Base-by-base conservation (phyloP, 345 rosid species). In the Orychophragmus violaceus region DNA sequence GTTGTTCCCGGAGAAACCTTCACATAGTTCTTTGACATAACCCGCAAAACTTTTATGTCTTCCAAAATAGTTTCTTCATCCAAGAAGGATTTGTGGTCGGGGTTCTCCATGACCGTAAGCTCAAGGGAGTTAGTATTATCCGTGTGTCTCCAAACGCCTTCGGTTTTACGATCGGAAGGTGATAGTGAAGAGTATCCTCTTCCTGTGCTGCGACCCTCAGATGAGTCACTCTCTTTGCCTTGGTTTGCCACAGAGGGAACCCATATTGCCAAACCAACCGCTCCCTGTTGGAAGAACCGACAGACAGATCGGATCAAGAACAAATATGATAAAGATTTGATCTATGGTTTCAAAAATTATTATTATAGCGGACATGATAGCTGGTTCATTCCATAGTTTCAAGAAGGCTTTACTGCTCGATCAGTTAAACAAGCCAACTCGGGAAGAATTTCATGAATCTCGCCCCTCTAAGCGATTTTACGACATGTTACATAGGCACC, bases 201-300 rank as follows among this genome's bases (percentile, higher is more conserved):
- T 14, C 69, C 76, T 55, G 81, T 66, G 59, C 21, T 77, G 68
- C 84, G 85, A 17, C 70, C 50, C 53, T 83, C 92, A 63, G 95
- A 77, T 59, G 75, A 69, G 58, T 90, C 93, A 46, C 80, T 64
- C 78, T 86, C 97, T 86, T 83, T 94, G 67, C 74, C 74, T 63
- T 85, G 96, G 79, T 94, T 90, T 74, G 85, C 66, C 73, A 90
- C 95, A 30, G 99, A 94, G 25, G 99, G 97, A 60, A 94, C 99
- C 99, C 99, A 94, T 81, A 94, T 94, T 19, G 99, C 99, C 71
- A 94, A 82, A 66, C 99, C 99, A 72, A 94, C 97, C 45, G 99
- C 97, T 65, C 99, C 99, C 97, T 94, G 73, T 44, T 68, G 52
- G 56, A 61, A 33, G 22, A 69, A 59, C 66, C 21, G 42, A 57